Base-by-base conservation (phyloP, 106 monocot species). In the Posidonia australis region DNA sequence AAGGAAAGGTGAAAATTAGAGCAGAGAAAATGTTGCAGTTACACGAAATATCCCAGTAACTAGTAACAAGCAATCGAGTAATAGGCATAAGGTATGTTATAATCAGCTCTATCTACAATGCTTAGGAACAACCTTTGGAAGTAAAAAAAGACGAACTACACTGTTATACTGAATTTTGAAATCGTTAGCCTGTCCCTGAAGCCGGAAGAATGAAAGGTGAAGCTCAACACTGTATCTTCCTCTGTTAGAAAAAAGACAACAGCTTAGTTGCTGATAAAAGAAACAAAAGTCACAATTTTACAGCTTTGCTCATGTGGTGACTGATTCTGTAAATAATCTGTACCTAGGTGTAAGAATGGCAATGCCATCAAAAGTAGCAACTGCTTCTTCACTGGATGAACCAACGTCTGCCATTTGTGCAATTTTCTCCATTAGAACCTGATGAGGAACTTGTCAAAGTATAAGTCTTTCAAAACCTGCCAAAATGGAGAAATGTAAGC, bases 141-240 rank as follows among this genome's bases (percentile, higher is more conserved):
- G 73, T 21, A 82, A 73, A 66, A 98, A 98, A 67, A 98, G 82
- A 21, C 96, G 84, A 67, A 90, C 90, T 74, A 98, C 67, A 76
- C 96, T 98, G 73, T 80, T 85, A 64, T 90, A 98, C 71, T 98
- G 96, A 60, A 98, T 98, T 70, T 98, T 98, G 68, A 98, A 98
- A 73, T 98, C 96, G 79, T 74, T 98, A 46, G 96, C 96, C 73
- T 90, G 87, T 67, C 96, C 96, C 81, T 98, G 96, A 43, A 98
- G 90, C 60, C 96, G 84, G 55, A 98, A 70, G 74, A 98, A 98
- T 48, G 86, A 87, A 69, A 80, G 66, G 58, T 98, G 90, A 78
- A 98, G 90, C 60, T 98, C 96, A 77, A 99, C 75, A 71, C 73
- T 92, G 70, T 99, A 92, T 17, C 98, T 76, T 46, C 98, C 98